Evolutionary conservation across 1,284 basidiomycete species (phyloP).

Genomic region (Irpex sp.): DNA sequence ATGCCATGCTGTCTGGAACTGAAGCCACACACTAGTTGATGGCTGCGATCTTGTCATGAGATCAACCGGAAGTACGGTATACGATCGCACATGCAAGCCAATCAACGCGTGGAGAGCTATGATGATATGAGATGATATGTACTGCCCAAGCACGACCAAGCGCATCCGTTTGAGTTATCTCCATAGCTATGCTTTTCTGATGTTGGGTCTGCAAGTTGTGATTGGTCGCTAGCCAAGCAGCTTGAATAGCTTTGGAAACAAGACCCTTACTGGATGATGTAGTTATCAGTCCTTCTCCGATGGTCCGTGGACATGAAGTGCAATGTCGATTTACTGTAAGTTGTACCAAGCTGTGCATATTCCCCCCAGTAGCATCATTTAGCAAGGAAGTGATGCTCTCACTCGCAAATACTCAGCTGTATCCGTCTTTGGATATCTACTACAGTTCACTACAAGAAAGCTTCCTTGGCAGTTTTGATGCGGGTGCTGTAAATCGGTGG

Average conservation of each 20-base stretch:
- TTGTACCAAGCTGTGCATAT: no score
- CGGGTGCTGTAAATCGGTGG: no score
- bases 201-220: not conserved
- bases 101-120: not conserved
- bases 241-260: not conserved
- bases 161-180: not conserved
- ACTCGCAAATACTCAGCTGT: no score
- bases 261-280: not conserved
- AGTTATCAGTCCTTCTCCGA: no score
- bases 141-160: no score
- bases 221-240: not conserved
- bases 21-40: not conserved
- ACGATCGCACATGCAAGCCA: not conserved
- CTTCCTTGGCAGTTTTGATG: no score
- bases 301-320: no score
- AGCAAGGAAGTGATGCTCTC: no score
- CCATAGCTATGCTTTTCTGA: not conserved
- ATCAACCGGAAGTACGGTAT: not conserved
- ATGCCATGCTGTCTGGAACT: not conserved
- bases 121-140: not conserved
- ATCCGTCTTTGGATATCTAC: no score
- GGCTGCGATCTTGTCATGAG: not conserved
- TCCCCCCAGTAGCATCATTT: no score
- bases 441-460: no score
- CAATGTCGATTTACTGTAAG: no score